A percentile compares a stretch with the other conserved stretches of the same genome.
Evolutionary conservation across 805 yeast genomes (phyloP).

Genomic region (Deakozyma indianensis): DNA sequence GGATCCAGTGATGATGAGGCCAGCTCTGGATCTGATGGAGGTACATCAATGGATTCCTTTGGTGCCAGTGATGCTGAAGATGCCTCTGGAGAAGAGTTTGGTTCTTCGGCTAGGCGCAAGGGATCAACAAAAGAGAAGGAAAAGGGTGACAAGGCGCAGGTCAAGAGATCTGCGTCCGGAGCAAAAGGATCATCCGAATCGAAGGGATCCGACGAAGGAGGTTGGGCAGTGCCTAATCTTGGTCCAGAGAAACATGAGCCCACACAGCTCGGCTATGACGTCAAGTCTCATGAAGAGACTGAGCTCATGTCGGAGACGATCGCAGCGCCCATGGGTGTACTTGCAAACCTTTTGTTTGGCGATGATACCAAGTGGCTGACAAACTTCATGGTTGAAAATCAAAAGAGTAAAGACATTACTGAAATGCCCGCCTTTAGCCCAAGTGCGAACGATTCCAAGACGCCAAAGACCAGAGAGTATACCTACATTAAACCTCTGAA

Average conservation of each 20-base stretch:
- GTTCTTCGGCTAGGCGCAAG: conserved; percentile 5
- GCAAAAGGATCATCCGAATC: conserved; percentile 3
- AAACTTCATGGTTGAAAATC: conserved; percentile 23
- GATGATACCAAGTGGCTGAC: conserved; percentile 30
- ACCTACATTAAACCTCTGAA: conserved; percentile 62
- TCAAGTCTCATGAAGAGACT: conserved; percentile 34
- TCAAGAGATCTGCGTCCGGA: conserved; percentile 1
- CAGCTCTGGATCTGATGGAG: conserved; percentile 6
- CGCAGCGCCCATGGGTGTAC: conserved; percentile 63
- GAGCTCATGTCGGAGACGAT: conserved; percentile 37
- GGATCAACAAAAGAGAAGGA: not conserved
- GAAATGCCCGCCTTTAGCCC: conserved; percentile 12
- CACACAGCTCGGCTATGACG: conserved; percentile 35
- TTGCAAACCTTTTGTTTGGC: conserved; percentile 61
- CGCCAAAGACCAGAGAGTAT: conserved; percentile 29
- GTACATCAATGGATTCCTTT: conserved; percentile 4
- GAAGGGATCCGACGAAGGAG: conserved; percentile 3
- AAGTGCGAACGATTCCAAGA: conserved; percentile 8
- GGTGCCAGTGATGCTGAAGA: conserved; percentile 10
- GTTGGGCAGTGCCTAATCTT: conserved; percentile 25
- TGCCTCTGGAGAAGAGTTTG: conserved; percentile 1
- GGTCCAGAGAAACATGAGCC: conserved; percentile 58
- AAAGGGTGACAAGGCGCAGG: not conserved
- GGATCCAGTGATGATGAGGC: conserved; percentile 3
- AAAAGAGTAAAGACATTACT: conserved; percentile 20